Evolutionary conservation across 805 yeast genomes (phyloP).

Genomic region (Wilhelminamyces savonicus): DNA sequence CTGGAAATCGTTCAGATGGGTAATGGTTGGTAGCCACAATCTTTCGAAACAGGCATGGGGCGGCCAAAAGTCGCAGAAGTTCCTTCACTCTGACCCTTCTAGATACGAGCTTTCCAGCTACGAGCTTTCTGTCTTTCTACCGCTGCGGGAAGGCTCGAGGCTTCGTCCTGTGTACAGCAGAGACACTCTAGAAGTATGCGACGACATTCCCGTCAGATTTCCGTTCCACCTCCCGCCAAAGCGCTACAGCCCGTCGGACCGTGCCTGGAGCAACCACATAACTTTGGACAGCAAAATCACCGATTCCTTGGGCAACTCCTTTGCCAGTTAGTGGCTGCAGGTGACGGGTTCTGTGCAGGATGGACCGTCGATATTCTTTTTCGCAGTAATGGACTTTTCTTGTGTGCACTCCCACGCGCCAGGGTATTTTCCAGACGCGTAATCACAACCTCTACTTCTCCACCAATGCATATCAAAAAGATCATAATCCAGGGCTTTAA

Average conservation of each 20-base stretch:
- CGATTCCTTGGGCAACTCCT: too few relatives aligned
- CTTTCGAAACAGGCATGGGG: slow-evolving; percentile 84
- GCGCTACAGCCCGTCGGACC: slow-evolving; percentile 32
- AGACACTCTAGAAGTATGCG: slow-evolving; percentile 15
- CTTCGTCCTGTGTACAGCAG: slow-evolving; percentile 41
- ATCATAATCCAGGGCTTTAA: slow-evolving; percentile 88
- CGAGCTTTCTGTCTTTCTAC: slow-evolving; percentile 31
- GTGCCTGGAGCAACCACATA: slow-evolving; percentile 40
- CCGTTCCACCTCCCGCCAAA: slow-evolving; percentile 52
- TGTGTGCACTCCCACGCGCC: too few relatives aligned
- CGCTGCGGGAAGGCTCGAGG: slow-evolving; percentile 12
- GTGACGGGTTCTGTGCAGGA: too few relatives aligned
- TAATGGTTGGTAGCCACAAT: slow-evolving; percentile 68
- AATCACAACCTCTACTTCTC: neutral
- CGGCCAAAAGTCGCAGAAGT: slow-evolving; percentile 12
- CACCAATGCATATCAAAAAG: slow-evolving; percentile 34
- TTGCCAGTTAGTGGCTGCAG: too few relatives aligned
- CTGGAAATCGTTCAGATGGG: slow-evolving; percentile 55
- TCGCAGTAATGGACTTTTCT: too few relatives aligned
- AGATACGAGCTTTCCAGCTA: slow-evolving; percentile 28
- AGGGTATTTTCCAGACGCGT: too few relatives aligned
- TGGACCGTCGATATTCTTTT: too few relatives aligned
- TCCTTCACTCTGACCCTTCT: slow-evolving; percentile 8
- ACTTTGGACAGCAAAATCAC: too few relatives aligned
- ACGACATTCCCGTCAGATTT: slow-evolving; percentile 34